phyloP scores from a whole-genome alignment of 176 grass and related monocot species.

The Elymus sibiricus region DNA sequence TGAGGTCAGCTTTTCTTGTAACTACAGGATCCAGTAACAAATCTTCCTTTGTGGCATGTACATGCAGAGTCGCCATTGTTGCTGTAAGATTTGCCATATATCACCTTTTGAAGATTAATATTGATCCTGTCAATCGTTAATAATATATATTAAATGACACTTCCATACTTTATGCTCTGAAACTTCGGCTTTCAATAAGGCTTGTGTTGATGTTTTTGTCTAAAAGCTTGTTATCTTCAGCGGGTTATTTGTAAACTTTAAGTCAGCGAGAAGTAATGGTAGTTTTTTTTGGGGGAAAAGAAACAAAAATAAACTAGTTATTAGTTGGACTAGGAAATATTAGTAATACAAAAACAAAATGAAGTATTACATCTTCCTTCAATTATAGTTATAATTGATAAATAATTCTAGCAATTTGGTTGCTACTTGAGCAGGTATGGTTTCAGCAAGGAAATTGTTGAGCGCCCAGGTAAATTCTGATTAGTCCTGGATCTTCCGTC shows the following conservation, averaged over 20 bases:
- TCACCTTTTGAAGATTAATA: not conserved
- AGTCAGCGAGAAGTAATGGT: not conserved
- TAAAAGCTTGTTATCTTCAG: not conserved
- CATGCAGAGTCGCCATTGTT: conserved; percentile 55
- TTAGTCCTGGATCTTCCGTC: not conserved
- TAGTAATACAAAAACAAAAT: conserved; percentile 1
- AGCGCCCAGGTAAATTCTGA: conserved; percentile 59
- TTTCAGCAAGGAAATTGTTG: conserved; percentile 93
- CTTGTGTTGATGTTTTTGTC: not conserved
- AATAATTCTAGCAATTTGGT: not conserved
- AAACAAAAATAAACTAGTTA: not conserved
- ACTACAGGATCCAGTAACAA: conserved; percentile 89
- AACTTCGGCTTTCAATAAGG: not conserved
- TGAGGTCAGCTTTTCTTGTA: conserved; percentile 40
- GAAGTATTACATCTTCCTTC: not conserved
- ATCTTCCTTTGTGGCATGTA: conserved; percentile 77
- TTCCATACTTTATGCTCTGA: not conserved
- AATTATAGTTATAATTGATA: not conserved
- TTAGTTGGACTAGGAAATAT: not conserved
- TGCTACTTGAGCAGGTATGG: conserved; percentile 60
- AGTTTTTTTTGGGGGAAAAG: not conserved
- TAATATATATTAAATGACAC: conserved; percentile 1
- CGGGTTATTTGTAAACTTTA: not conserved
- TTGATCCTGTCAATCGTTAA: not conserved
- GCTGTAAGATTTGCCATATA: conserved; percentile 50